These are phyloP conservation scores for Aspergillus piperis DNA, from an alignment of 2,329 filamentous ascomycete species.

Conservation along the genomic window DNA sequence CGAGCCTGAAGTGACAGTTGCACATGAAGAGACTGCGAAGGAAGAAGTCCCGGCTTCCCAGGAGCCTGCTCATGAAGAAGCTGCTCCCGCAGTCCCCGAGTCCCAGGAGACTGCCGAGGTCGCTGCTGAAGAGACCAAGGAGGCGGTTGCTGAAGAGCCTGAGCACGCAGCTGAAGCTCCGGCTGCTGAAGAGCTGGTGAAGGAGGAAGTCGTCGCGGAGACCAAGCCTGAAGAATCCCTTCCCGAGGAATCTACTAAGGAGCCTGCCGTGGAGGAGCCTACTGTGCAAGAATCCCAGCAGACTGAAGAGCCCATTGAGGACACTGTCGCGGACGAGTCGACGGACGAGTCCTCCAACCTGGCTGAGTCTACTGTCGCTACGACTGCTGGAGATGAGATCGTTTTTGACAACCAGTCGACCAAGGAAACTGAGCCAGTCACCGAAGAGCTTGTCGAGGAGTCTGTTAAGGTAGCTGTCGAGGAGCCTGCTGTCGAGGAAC, in stretches of 20 bases:
- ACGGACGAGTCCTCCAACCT: slow-evolving; percentile 1
- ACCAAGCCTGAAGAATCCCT: not conserved
- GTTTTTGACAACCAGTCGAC: not conserved
- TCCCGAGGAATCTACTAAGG: not conserved
- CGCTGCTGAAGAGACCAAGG: not conserved
- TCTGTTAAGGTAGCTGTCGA: slow-evolving; percentile 4
- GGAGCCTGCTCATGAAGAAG: slow-evolving; percentile 4
- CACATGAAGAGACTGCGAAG: not conserved
- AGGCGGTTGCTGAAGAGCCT: slow-evolving; percentile 5
- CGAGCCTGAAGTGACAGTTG: not conserved
- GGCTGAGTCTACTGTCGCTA: not conserved
- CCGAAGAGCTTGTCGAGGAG: slow-evolving; percentile 6
- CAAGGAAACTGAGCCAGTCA: not conserved
- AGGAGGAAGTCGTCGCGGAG: slow-evolving; percentile 5
- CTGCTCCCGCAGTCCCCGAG: not conserved
- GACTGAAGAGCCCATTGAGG: not conserved
- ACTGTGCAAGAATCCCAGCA: not conserved
- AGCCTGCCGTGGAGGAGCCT: not conserved
- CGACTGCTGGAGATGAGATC: not conserved
- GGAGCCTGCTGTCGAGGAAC: slow-evolving; percentile 6
- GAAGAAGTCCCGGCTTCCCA: not conserved
- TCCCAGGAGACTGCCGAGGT: not conserved
- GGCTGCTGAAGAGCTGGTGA: not conserved
- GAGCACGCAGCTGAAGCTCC: not conserved
- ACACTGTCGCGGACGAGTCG: not conserved